Evolutionary conservation across 768 basidiomycete species (phyloP), one percentile per base, ranked within the genome.

Genomic region (Boletales sp.): DNA sequence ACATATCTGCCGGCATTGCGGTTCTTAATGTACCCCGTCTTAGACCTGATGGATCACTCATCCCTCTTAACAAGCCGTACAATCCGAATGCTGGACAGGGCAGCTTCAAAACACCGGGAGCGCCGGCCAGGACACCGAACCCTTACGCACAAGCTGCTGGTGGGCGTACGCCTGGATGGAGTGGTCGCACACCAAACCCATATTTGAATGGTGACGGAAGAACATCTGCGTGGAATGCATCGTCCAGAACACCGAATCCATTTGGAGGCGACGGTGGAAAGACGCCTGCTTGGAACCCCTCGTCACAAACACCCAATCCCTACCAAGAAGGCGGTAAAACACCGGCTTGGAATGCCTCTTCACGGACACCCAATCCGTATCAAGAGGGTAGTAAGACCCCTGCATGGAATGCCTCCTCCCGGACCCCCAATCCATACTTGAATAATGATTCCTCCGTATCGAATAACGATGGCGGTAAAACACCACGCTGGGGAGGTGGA

Each of bases 201-300:
- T 86, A 88, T 49, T 74, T 72, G 11, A 78, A 74, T 44, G 77
- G 78, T n/a, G 66, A 68, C 38, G 75, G 81, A 31, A 79, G 75
- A 55, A 84, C 83, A 4, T 83, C 81, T 30, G 82, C 78, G 15
- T 84, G 79, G 86, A 80, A 76, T 45, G 77, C 80, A 24, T 78
- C 77, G 1, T 79, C 82, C 17, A 70, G 81, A 48, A 88, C 87
- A 11, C 87, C 87, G 2, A 90, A 89, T 60, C 83, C 86, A 8
- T 81, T 80, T 50, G 79, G 72, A 10, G 59, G 58, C 30, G 78
- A 78, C 39, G 77, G 84, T 15, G 76, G 83, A 31, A 74, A 77
- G 49, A 90, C 88, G 8, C 87, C 88, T 0, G 85, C 84, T 14
- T 86, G 84, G 78, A 72, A 69, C 48, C 67, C 70, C 6, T 66